phyloP scores from a whole-genome alignment of 768 basidiomycete species.

The Leucosporidium scottii region DNA sequence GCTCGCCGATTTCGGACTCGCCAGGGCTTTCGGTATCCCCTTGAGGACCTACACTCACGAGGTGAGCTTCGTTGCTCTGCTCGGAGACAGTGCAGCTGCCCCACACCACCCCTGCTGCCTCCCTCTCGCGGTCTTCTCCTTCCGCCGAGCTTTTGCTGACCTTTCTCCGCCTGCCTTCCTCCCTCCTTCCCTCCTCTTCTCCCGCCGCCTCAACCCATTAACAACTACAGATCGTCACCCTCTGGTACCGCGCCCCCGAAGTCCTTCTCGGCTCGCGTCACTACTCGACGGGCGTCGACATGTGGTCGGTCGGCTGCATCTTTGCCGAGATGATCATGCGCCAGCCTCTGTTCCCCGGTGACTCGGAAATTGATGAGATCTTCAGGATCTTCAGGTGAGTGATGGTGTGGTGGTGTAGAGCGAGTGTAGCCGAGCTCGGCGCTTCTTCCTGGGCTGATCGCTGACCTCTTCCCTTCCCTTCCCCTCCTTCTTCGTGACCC shows the following conservation, averaged over 20 bases:
- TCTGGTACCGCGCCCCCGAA: slow-evolving; percentile 99
- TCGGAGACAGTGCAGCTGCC: background rate
- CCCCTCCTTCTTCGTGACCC: background rate
- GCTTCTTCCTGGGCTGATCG: background rate
- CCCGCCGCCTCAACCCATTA: background rate
- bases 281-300: slow-evolving; percentile 95
- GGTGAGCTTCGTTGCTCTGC: slow-evolving; percentile 47
- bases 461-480: slow-evolving; percentile 6
- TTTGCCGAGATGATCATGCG: slow-evolving; percentile 97
- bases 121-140: background rate
- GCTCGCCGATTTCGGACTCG: slow-evolving; percentile 92
- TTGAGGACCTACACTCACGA: slow-evolving; percentile 99
- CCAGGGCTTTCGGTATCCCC: slow-evolving; percentile 94
- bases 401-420: background rate
- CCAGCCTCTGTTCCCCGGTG: slow-evolving; percentile 89
- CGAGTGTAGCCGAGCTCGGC: background rate
- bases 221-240: slow-evolving; percentile 74
- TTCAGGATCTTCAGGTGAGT: slow-evolving; percentile 95
- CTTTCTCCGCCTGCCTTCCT: background rate
- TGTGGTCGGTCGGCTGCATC: slow-evolving; percentile 99
- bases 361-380: slow-evolving; percentile 99
- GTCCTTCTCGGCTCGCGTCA: slow-evolving; percentile 91
- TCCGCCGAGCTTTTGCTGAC: background rate
- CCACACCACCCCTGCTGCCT: background rate
- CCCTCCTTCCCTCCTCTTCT: background rate